These are phyloP conservation scores for Fusarium algeriense DNA, from an alignment of 2,329 filamentous ascomycete genomes.

Conservation along the genomic window DNA sequence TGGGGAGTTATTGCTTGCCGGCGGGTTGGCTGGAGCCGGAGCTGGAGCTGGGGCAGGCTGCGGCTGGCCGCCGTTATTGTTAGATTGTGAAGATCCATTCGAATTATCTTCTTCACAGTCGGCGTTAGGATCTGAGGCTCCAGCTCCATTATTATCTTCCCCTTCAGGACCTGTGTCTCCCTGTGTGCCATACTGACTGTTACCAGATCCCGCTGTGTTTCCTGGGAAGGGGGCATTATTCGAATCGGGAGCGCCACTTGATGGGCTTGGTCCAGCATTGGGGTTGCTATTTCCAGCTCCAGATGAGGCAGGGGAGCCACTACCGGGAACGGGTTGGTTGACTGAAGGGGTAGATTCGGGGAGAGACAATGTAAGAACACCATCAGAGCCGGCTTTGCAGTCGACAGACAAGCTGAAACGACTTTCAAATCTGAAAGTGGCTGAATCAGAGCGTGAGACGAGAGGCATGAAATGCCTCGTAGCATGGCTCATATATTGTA, in stretches of 20 bases:
- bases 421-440: constrained; percentile 34
- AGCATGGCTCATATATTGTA: constrained; percentile 32
- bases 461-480: constrained; percentile 21
- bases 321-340: neutral
- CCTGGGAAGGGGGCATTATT: neutral
- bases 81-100: neutral
- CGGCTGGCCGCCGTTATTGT: neutral
- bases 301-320: neutral
- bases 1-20: neutral
- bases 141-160: neutral
- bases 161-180: neutral
- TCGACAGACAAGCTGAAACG: constrained; percentile 45
- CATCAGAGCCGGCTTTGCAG: constrained; percentile 50
- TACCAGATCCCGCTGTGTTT: neutral
- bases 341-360: constrained; percentile 31
- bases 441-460: constrained; percentile 6
- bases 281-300: neutral
- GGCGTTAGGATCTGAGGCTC: neutral
- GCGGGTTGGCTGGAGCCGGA: neutral
- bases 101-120: neutral
- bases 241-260: neutral
- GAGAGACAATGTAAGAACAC: constrained; percentile 49
- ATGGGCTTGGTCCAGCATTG: neutral
- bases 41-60: neutral
- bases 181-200: neutral